These are phyloP conservation scores for Suillus clintonianus DNA, from an alignment of 768 basidiomycete genomes.

Conservation along the genomic window DNA sequence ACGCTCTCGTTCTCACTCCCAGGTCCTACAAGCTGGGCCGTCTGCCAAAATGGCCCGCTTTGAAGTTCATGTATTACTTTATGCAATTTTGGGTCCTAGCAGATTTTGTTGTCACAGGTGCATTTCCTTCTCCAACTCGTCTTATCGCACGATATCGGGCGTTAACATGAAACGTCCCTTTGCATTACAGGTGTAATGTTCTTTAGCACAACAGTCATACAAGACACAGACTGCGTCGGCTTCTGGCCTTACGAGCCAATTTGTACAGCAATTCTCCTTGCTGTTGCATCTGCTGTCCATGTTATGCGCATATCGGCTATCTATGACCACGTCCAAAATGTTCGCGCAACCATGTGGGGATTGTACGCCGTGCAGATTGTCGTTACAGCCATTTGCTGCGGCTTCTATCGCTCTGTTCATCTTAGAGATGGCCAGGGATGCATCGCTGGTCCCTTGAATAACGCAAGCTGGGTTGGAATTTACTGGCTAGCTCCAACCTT, in stretches of 20 bases:
- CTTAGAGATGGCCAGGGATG: conserved; percentile 77
- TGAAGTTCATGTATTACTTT: conserved; percentile 78
- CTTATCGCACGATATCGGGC: not conserved
- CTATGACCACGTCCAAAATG: conserved; percentile 60
- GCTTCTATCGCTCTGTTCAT: conserved; percentile 81
- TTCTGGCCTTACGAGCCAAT: conserved; percentile 90
- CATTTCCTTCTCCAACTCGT: conserved; percentile 13
- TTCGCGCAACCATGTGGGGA: conserved; percentile 56
- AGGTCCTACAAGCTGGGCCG: conserved; percentile 73
- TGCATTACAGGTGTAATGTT: conserved; percentile 67
- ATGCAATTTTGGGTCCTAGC: conserved; percentile 75
- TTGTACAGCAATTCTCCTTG: conserved; percentile 75
- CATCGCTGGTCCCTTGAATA: conserved; percentile 78
- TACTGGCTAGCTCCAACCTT: conserved; percentile 83
- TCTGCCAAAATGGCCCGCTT: conserved; percentile 66
- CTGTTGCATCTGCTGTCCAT: conserved; percentile 72
- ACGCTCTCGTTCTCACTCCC: conserved; percentile 82
- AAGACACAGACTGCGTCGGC: conserved; percentile 53
- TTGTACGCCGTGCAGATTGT: conserved; percentile 71
- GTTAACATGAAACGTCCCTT: conserved; percentile 1
- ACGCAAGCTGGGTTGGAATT: conserved; percentile 71
- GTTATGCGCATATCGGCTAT: conserved; percentile 80
- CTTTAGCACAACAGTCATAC: conserved; percentile 73
- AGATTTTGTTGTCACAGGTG: conserved; percentile 78
- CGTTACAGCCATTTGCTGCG: conserved; percentile 73